Percentiles rank a stretch among this genome's conserved stretches.
phyloP scores from a whole-genome alignment of 176 grass and related monocot species.

The Juncus inflexus region DNA sequence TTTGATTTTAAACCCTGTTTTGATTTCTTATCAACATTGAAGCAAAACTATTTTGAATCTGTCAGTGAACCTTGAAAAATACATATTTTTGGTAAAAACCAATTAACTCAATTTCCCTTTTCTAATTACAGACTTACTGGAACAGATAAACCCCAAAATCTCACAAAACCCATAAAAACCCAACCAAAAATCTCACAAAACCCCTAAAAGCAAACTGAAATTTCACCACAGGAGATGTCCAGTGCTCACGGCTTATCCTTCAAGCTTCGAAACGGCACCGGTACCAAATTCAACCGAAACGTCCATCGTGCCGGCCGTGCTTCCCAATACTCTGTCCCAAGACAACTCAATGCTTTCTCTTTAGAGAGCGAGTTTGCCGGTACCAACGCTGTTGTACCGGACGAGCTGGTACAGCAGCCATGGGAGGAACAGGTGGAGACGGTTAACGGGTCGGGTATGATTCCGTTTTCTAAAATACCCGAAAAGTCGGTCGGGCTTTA shows the following conservation, averaged over 20 bases:
- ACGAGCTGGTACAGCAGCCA: constrained; percentile 49
- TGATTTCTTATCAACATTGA: not conserved
- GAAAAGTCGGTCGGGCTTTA: constrained; percentile 87
- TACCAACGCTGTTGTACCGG: constrained; percentile 31
- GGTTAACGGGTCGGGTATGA: constrained; percentile 27
- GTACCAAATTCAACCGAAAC: constrained; percentile 27
- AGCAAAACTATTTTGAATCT: not conserved
- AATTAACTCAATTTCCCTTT: not conserved
- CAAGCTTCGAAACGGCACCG: constrained; percentile 40
- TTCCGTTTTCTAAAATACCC: constrained; percentile 63
- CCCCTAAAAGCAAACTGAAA: constrained; percentile 14
- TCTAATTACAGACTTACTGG: no score
- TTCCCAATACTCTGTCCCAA: constrained; percentile 29
- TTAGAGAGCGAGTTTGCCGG: constrained; percentile 55
- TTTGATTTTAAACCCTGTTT: constrained; percentile 19
- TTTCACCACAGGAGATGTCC: constrained; percentile 48
- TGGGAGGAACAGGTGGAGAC: constrained; percentile 31
- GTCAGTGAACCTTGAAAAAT: not conserved
- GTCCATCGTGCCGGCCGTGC: constrained; percentile 23
- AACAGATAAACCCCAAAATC: no score
- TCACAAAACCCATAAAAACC: not conserved
- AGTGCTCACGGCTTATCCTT: constrained; percentile 51
- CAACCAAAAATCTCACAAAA: constrained; percentile 16
- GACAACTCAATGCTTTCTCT: constrained; percentile 39
- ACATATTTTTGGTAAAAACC: not conserved